A percentile compares a stretch with the other conserved stretches of the same genome.
Evolutionary conservation across 805 yeast species (phyloP).

Genomic region (Ogataea methylovora): DNA sequence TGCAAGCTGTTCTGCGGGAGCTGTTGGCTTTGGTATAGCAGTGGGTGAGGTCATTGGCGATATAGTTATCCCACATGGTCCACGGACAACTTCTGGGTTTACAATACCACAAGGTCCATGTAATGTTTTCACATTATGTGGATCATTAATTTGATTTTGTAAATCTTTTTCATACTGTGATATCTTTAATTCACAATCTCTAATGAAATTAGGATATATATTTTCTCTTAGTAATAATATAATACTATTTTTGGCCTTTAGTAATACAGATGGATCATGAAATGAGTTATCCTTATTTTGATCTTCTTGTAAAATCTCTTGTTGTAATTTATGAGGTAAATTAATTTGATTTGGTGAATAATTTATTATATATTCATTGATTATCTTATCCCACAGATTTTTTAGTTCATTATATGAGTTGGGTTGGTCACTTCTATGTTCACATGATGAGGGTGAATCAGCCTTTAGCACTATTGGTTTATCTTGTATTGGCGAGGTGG

Average conservation of each 20-base stretch:
- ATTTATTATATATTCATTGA: slow-evolving; percentile 31
- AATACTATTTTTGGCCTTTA: slow-evolving; percentile 10
- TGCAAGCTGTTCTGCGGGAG: background rate
- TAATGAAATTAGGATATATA: slow-evolving; percentile 12
- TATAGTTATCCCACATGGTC: background rate
- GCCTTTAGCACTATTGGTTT: too few relatives aligned
- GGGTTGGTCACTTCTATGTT: background rate
- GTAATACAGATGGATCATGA: slow-evolving; percentile 11
- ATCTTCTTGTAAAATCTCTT: slow-evolving; percentile 20
- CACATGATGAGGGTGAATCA: too few relatives aligned
- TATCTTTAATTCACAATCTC: slow-evolving; percentile 5
- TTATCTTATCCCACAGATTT: slow-evolving; percentile 21
- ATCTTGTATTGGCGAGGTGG: background rate
- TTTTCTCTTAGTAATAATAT: slow-evolving; percentile 14
- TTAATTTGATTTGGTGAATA: slow-evolving; percentile 44
- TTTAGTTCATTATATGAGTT: background rate
- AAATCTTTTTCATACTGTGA: slow-evolving; percentile 4
- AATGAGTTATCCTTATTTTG: background rate
- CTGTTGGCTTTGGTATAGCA: background rate
- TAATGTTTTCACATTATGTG: background rate
- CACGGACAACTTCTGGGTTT: slow-evolving; percentile 3
- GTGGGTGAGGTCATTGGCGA: background rate
- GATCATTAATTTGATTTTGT: background rate
- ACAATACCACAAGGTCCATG: slow-evolving; percentile 10
- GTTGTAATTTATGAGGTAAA: slow-evolving; percentile 31